phyloP scores from a whole-genome alignment of 2,329 filamentous ascomycete genomes.

The Xylariales sp. region DNA sequence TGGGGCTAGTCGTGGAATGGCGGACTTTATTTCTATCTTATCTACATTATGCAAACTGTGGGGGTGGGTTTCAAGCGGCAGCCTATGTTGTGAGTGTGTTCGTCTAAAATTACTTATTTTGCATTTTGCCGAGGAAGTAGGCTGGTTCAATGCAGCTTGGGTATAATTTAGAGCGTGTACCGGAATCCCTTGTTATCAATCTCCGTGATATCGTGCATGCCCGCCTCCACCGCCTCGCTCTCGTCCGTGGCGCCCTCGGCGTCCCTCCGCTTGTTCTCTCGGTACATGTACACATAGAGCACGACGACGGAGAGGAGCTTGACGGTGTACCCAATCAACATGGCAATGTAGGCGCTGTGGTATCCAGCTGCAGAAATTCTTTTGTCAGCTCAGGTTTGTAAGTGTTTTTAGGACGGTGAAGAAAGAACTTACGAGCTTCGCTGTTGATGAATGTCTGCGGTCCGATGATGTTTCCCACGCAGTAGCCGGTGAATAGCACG shows the following conservation, averaged over 20 bases:
- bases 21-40: too few species aligned
- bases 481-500: slow-evolving; percentile 25
- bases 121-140: too few species aligned
- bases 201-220: slow-evolving; percentile 26
- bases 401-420: neutral
- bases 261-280: slow-evolving; percentile 22
- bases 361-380: slow-evolving; percentile 16
- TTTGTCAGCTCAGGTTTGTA: slow-evolving; percentile 4
- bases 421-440: slow-evolving; percentile 18
- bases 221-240: slow-evolving; percentile 21
- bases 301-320: slow-evolving; percentile 21
- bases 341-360: slow-evolving; percentile 26
- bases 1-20: too few species aligned
- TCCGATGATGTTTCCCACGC: slow-evolving; percentile 27
- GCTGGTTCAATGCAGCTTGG: too few species aligned
- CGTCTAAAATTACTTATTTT: too few species aligned
- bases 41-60: too few species aligned
- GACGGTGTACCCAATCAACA: slow-evolving; percentile 24
- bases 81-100: too few species aligned
- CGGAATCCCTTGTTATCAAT: slow-evolving; percentile 25
- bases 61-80: too few species aligned
- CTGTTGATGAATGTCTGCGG: slow-evolving; percentile 22
- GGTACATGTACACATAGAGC: slow-evolving; percentile 24
- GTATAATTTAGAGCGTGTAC: too few species aligned
- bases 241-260: slow-evolving; percentile 19